Base-by-base conservation (phyloP, 108 stramenopile genomes). In the Skeletonema grethae region DNA sequence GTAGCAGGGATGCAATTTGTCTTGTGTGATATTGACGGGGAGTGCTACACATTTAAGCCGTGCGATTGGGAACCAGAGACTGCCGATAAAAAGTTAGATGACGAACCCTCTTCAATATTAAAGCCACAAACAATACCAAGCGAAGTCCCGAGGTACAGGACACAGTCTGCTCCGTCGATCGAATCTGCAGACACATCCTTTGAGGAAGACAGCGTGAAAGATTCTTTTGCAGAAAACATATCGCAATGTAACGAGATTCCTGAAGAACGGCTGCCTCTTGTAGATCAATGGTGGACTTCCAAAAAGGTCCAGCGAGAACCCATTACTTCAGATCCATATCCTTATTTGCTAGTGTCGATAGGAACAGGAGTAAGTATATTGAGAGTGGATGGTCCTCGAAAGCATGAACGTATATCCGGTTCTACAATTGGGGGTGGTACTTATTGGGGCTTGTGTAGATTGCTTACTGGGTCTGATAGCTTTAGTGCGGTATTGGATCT, bases 401-500 rank as follows among this genome's bases (percentile, higher is more conserved):
- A 86, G n/a, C 96, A 95, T 72, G 94, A 96, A 63, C 97, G 99
- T 60, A 93, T 99, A 35, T 96, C 95, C 62, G 99, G 99, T 46
- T 97, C 97, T 20, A 94, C 97, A 22, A 95, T 99, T 45, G 99
- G 99, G 13, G 99, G 99, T 15, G 99, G 98, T 28, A 99, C 99
- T 0, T 99, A 97, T 74, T 99, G 96, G 96, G 99, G 99, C 7
- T 69, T 99, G 65, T 97, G 97, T 69, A 94, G 98, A 38, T 77
- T 99, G 25, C 75, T 99, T 38, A 99, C 98, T 6, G 88, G 91
- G 57, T 87, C 88, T 12, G 91, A 95, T 57, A 90, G 85, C 73
- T 99, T 97, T 85, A 86, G 95, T 29, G 92, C 95, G 35, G 91
- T 94, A 9, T 77, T 99, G 74, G 87, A 92, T 58, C 78, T 98